Base-by-base conservation (phyloP, 768 basidiomycete genomes). In the Termitomyces sp. region DNA sequence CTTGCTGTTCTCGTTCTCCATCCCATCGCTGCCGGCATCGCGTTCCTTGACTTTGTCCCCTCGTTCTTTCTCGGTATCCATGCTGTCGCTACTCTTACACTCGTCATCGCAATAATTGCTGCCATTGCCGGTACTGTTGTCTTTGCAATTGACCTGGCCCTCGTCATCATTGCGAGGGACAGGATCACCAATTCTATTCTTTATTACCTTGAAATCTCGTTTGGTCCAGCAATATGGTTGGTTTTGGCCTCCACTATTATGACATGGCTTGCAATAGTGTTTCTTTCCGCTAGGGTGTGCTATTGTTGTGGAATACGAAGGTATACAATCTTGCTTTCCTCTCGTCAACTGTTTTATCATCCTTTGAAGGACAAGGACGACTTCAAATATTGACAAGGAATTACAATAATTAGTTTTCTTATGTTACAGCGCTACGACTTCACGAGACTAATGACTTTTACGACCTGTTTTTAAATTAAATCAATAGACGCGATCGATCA, bases 181-280 rank as follows among this genome's bases (percentile, higher is more conserved):
- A 70, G 80, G 46, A 65, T 90, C 26, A 36, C 70, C 29, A 64
- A 68, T 13, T 32, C 81, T 14, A 65, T 76, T 0, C 71, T 68
- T 8, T 71, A 77, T 46, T 60, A 69, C 46, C 74, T 90, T 27
- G 68, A 62, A 0, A 76, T 86, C 9, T 59, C 68, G 13, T 88
- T 81, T 69, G 88, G 90, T n/a, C 83, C 85, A 59, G 88, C 69
- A 9, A 79, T 86, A 8, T 91, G 88, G 88, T 80, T 92, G 81
- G 77, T 83, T n/a, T 62, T 90, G 42, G 74, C 65, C 4, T 84
- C 81, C 16, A 69, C 82, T 53, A 60, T 81, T 10, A 67, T 82
- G 61, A 77, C 80, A 1, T 90, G 88, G 86, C 44, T 79, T 3
- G 81, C 81, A 0, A 79, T 89, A 36, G 65, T 88, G 31, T 64